Evolutionary conservation across 75 land plant genomes (phyloP), one percentile per base, ranked within the genome.

Genomic region (Larix kaempferi): DNA sequence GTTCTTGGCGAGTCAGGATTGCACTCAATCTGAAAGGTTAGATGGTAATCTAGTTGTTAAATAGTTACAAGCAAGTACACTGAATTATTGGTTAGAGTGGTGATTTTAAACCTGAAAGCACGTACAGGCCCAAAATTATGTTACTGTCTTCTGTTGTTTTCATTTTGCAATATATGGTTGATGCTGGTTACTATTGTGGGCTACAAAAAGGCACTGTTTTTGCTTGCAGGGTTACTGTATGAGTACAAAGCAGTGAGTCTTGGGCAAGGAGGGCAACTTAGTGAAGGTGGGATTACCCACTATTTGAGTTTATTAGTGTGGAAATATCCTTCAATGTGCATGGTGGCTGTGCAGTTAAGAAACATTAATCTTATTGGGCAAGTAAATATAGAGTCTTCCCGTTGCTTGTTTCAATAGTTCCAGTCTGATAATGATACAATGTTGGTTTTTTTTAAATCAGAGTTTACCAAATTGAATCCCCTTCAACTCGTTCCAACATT

Each of bases 21-120:
- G 93, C 87, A 19, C 83, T 88, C 14, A 84, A 84, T 49, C 79
- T 86, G 49, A 91, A 91, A 91, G 93, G 92, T 88, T 59, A n/a
- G 23, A 25, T 35, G 2, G 17, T 33, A 65, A 65, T 2, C 41
- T 17, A 17, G 33, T 35, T 65, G 8, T 35, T 35, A 65, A 59
- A 37, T 29, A 35, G 33, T 33, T 35, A 26, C 41, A 65, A 17
- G 17, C 15, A 65, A 33, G 8, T 65, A 64, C 35, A 65, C 41
- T 33, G 7, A 23, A 64, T 64, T 65, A 17, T 35, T 16, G 16
- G 69, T 17, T 35, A 37, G n/a, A 65, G 2, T 33, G 69, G 15
- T 10, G 35, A 29, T 65, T 35, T 16, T 16, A 65, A 65, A 65
- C 27, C 13, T 49, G 54, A 49, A 10, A 49, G 37, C 15, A 16